A percentile compares a stretch with the other conserved stretches of the same genome.
Conservation (phyloP, 805 yeast genomes). For the Candida silvicultrix region DNA sequence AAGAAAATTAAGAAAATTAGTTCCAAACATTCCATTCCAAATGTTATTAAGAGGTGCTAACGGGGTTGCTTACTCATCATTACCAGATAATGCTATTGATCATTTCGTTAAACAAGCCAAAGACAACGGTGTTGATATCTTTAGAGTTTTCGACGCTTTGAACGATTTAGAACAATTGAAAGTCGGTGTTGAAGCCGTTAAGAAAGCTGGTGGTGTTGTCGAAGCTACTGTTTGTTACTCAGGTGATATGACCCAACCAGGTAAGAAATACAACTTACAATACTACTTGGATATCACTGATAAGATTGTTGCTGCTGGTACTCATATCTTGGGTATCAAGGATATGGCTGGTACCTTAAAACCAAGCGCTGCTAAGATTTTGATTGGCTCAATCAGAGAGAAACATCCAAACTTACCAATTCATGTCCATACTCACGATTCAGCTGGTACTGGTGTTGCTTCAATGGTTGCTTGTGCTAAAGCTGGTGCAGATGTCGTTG, state of each 20-base stretch:
- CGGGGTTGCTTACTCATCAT: slow-evolving; percentile 96
- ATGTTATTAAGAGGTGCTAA: slow-evolving; percentile 99
- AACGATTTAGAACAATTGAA: slow-evolving; percentile 94
- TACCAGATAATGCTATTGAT: slow-evolving; percentile 98
- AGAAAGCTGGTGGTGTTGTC: slow-evolving; percentile 97
- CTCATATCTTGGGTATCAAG: slow-evolving; percentile 94
- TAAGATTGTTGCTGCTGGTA: slow-evolving; percentile 85
- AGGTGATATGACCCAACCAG: slow-evolving; percentile 95
- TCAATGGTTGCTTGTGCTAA: slow-evolving; percentile 90
- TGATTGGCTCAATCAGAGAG: slow-evolving; percentile 75
- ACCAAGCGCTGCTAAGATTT: slow-evolving; percentile 84
- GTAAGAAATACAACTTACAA: slow-evolving; percentile 91
- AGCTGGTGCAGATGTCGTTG: slow-evolving; percentile 98
- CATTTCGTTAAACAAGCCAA: slow-evolving; percentile 94
- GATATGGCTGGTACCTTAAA: slow-evolving; percentile 99
- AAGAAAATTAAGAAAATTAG: slow-evolving; percentile 77
- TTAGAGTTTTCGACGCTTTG: slow-evolving; percentile 96
- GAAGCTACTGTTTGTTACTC: slow-evolving; percentile 98
- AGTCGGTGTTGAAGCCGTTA: slow-evolving; percentile 97
- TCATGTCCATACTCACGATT: slow-evolving; percentile 98
- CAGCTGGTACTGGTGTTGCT: slow-evolving; percentile 99
- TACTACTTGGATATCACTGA: slow-evolving; percentile 83
- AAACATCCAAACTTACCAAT: slow-evolving; percentile 92
- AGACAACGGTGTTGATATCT: slow-evolving; percentile 93
- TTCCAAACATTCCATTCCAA: slow-evolving; percentile 98